phyloP scores from a whole-genome alignment of 441 rosid species.

The Croton setiger region DNA sequence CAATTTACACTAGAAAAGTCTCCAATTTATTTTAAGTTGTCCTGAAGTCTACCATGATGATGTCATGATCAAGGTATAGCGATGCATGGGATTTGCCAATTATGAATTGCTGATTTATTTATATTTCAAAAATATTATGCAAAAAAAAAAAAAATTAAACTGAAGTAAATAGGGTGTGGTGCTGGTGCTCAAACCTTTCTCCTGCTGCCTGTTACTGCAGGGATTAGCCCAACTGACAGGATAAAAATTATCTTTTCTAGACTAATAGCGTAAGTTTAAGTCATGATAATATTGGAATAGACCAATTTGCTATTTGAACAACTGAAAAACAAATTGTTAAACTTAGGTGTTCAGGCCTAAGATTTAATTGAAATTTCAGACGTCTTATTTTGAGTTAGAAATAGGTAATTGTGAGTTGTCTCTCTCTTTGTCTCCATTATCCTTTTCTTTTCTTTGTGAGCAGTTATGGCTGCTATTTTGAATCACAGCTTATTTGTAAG shows the following conservation, averaged over 20 bases:
- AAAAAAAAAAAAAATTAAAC: background rate
- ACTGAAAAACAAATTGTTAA: background rate
- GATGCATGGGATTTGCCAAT: background rate
- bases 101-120: background rate
- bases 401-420: background rate
- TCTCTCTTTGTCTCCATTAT: background rate
- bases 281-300: background rate
- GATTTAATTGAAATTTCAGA: background rate
- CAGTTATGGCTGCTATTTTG: constrained; percentile 3
- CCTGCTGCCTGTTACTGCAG: background rate
- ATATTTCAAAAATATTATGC: background rate
- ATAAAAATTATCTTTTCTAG: background rate
- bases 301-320: background rate
- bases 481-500: constrained; percentile 12
- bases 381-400: background rate
- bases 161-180: background rate
- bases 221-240: background rate
- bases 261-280: background rate
- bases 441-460: background rate
- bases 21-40: constrained; percentile 5
- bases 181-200: background rate
- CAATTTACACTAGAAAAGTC: background rate
- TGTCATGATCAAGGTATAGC: background rate
- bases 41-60: background rate
- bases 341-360: background rate